These are phyloP conservation scores for Glycine tomentella DNA, from an alignment of 306 rosid species.

Conservation along the genomic window DNA sequence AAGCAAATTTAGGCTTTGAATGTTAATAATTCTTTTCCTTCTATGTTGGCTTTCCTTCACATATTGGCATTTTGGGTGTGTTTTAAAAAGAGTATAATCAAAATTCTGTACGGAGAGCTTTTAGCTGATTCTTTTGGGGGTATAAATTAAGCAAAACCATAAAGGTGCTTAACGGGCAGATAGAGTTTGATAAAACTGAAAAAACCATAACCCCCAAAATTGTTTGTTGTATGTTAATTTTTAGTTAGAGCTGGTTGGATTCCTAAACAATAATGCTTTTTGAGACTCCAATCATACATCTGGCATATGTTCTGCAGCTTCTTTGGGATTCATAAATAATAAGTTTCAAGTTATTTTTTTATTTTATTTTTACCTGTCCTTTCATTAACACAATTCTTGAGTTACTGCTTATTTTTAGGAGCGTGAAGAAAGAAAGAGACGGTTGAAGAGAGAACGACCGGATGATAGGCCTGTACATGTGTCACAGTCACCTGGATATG, in stretches of 20 bases:
- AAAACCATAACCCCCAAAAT: background rate
- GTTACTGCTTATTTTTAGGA: conserved; percentile 63
- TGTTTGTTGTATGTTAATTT: background rate
- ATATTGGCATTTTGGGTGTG: background rate
- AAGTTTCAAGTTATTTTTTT: conserved; percentile 4
- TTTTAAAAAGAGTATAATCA: background rate
- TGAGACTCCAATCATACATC: conserved; percentile 17
- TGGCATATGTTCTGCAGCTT: background rate
- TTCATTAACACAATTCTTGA: conserved; percentile 41
- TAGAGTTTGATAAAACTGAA: background rate
- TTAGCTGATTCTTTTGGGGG: conserved; percentile 6
- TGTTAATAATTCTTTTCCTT: background rate
- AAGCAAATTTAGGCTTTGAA: conserved; percentile 11
- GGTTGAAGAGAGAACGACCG: conserved; percentile 85
- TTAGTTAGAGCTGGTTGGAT: conserved; percentile 25
- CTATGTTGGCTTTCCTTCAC: background rate
- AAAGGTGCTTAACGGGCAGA: conserved; percentile 4
- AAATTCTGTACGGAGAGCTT: background rate
- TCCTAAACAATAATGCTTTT: background rate
- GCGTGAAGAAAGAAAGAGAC: conserved; percentile 92
- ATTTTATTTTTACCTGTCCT: conserved; percentile 4
- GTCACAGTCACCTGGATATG: conserved; percentile 70
- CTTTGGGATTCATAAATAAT: conserved; percentile 4
- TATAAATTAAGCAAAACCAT: conserved; percentile 10
- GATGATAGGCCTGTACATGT: conserved; percentile 75